Base-by-base conservation (phyloP, 768 basidiomycete genomes). In the Suillus brevipes region DNA sequence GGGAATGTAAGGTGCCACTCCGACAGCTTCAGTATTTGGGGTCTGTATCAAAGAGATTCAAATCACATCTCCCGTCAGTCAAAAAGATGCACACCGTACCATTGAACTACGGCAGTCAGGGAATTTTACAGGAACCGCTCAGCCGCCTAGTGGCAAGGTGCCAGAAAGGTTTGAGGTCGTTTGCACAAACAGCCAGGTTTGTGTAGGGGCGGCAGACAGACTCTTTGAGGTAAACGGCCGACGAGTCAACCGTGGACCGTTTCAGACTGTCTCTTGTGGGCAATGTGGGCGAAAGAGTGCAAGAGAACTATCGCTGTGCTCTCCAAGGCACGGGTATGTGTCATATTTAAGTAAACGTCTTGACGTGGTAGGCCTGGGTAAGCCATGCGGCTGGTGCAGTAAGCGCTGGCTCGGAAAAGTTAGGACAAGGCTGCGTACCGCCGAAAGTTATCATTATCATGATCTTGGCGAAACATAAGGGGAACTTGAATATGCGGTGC, bases 1-100 rank as follows among this genome's bases (percentile, higher is more conserved):
- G 31, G 84, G 84, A 37, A 83, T 70, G 65, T 84, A 82, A 16
- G 75, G 78, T 31, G 75, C 73, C 45, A 80, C 69, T 16, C 73
- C 71, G 25, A 59, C 38, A 13, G 55, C 10, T 40, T 59, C 57
- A n/a, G n/a, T n/a, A 59, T n/a, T 18, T 5, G 57, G 9, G 16
- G 28, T 40, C 57, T 59, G 23, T 38, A 38, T 59, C 18, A 28
- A 40, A 59, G 10, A 40, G 5, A 28, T 40, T 5, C n/a, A n/a
- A n/a, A 28, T 59, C 25, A 25, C 1, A 16, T 59, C 25, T 25
- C 37, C 1, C 18, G 18, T 4, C 57, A 13, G 38, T 40, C 10
- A 40, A 25, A 40, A 40, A 28, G 57, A 40, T 16, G 38, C 25
- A 40, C 25, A 0, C 25, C 57, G 6, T 59, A 40, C 38, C 37